phyloP scores from a whole-genome alignment of 2,329 filamentous ascomycete species.

The Fusarium pseudograminearum region DNA sequence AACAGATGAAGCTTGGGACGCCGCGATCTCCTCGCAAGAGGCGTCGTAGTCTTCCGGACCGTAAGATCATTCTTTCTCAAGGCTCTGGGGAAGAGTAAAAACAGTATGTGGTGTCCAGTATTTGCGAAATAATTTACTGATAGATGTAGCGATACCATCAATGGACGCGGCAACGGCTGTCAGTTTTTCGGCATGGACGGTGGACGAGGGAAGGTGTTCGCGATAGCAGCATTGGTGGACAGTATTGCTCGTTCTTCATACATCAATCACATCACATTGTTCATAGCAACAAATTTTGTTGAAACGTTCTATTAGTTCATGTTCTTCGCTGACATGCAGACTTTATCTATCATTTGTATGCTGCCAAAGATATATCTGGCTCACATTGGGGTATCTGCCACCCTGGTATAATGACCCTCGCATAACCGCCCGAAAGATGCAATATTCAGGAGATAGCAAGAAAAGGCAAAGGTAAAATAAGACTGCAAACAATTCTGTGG shows the following conservation, averaged over 20 bases:
- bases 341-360: constrained; percentile 35
- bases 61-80: no score
- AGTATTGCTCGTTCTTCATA: background rate
- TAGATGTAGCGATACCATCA: background rate
- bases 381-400: constrained; percentile 40
- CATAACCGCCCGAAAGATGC: constrained; percentile 35
- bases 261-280: background rate
- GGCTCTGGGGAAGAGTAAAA: no score
- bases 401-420: constrained; percentile 35
- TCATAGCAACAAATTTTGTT: background rate
- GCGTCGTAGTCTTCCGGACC: no score
- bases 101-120: background rate
- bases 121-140: no score
- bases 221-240: no score
- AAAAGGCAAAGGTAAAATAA: constrained; percentile 30
- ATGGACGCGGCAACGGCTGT: background rate
- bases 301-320: constrained; percentile 40
- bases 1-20: background rate
- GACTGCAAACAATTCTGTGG: constrained; percentile 24
- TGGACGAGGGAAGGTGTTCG: background rate
- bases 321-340: constrained; percentile 12
- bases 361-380: constrained; percentile 18
- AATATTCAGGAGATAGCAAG: constrained; percentile 31
- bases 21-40: no score
- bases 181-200: background rate